Base-by-base conservation (phyloP, 2,329 filamentous ascomycete species). In the Dothideomycetes sp. region DNA sequence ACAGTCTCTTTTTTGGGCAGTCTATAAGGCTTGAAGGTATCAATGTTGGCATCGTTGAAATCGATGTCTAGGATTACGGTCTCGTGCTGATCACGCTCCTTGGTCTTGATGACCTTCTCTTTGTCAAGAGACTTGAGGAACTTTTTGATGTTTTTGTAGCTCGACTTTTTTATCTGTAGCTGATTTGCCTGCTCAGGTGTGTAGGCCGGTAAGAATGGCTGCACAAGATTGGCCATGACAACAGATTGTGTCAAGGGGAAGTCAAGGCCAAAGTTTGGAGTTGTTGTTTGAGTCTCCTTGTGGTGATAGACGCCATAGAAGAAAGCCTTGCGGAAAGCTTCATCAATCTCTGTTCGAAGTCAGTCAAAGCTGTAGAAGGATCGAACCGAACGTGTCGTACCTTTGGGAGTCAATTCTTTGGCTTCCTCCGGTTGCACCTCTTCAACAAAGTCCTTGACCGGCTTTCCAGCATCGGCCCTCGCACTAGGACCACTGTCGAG, bases 61-160 rank as follows among this genome's bases (percentile, higher is more conserved):
- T 82, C 77, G 33, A 82, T 71, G 49, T 82, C 78, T 12, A 74
- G 48, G 35, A 83, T 73, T 9, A 79, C 68, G 0, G 74, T 76
- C 53, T 82, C 78, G 24, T 77, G 72, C 4, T 76, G 75, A 46
- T 71, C 74, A 24, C 74, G 69, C 35, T 82, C 78, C 54, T 82
- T 82, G 32, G 69, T 70, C 51, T 78, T 80, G 49, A 80, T 58
- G n/a, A 82, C 62, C 13, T 66, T 56, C 33, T 74, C 63, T 56
- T 82, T 82, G 56, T 82, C 78, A 8, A 83, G 64, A 39, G 73
- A 65, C 51, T 82, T 82, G 59, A 82, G 72, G 55, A 82, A 82
- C 49, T 80, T 82, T 53, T 76, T 78, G 45, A 78, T 70, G 46
- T 74, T 82, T 60, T 82, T 82, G 74, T 75, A 82, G 46, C 73